Base-by-base conservation (phyloP, 805 yeast species). In the Vanderwaltozyma tropicalis region DNA sequence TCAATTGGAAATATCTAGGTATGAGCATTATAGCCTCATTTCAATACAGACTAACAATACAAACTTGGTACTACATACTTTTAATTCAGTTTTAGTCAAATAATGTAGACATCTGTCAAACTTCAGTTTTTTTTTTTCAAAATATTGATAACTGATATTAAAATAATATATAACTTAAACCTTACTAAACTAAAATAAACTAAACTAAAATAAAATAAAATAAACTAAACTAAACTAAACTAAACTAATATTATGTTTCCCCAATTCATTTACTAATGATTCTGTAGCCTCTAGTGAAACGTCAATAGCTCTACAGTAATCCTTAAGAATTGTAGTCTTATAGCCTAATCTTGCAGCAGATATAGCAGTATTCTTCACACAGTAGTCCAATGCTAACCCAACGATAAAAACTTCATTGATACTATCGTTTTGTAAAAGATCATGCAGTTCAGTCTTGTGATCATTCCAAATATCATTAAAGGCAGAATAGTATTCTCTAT, bases 401-500 rank as follows among this genome's bases (percentile, higher is more conserved):
- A 79, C 89, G 17, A 83, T 69, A 32, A 68, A 75, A 1, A 87
- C 86, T 30, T 76, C 71, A 2, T 71, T 67, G 31, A 85, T 74
- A 0, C 57, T 61, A 28, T 69, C 54, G 1, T 63, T 49, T 19
- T 52, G 56, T 43, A 88, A 65, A 30, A 68, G 60, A 1, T 53
- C 56, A 37, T 69, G 66, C 44, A 87, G 62, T 38, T 76, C 88
- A 0, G 96, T 87, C 31, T 73, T 64, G 50, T 80, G 79, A 20
- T 72, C 50, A 20, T 74, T 69, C 89, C 95, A 84, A 21, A 75
- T 68, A 58, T 88, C 97, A 37, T 70, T 66, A 55, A 88, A 88
- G 21, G 94, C 87, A 13, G 95, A 86, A 52, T 86, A 88, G 55
- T 80, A 86, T 55, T 88, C 97, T 16, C 92, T 59, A 47, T 83